Evolutionary conservation across 108 stramenopile species (phyloP), one percentile per base, ranked within the genome.

Genomic region (Cyclotella cryptica): DNA sequence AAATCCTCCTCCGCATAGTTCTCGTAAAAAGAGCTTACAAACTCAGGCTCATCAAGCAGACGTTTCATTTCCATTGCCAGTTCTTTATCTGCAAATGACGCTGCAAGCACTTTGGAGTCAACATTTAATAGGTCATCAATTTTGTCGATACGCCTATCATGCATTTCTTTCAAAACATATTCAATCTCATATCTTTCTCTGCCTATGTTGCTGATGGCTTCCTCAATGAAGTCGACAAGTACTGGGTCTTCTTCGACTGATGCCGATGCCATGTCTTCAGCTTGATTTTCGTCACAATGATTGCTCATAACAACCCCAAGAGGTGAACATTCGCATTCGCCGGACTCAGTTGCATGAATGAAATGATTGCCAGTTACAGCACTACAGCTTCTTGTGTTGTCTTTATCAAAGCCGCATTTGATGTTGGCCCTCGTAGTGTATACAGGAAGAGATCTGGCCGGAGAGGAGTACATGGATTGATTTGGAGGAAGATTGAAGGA

Each of bases 201-300:
- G 22, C 64, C 64, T 2, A 65, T 65, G 24, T 65, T 65, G 13
- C 24, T 27, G 3, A 65, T 45, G 17, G 64, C 64, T 46, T 65
- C 64, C 22, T 65, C 44, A 47, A 65, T 26, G 22, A 65, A 65
- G 64, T 65, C 64, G 9, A 46, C 24, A 47, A 65, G 21, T 22
- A 44, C 19, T 14, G 43, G 64, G 44, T 65, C 64, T 65, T 45
- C 27, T 21, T 14, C 21, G 11, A n/a, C 12, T 1, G 6, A 62
- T 0, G 10, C 29, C 1, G 60, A 61, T 35, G 60, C 24, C 24
- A 13, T 10, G 30, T 35, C 60, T 15, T 11, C 15, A 30, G 60
- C 35, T 39, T 61, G 55, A 24, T 19, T 13, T 26, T 26, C 24
- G 18, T 39, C 35, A 15, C 35, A 29, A 39, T n/a, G 8, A 14